Base-by-base conservation (phyloP, 2,329 filamentous ascomycete genomes). In the Decorospora gaudefroyi region DNA sequence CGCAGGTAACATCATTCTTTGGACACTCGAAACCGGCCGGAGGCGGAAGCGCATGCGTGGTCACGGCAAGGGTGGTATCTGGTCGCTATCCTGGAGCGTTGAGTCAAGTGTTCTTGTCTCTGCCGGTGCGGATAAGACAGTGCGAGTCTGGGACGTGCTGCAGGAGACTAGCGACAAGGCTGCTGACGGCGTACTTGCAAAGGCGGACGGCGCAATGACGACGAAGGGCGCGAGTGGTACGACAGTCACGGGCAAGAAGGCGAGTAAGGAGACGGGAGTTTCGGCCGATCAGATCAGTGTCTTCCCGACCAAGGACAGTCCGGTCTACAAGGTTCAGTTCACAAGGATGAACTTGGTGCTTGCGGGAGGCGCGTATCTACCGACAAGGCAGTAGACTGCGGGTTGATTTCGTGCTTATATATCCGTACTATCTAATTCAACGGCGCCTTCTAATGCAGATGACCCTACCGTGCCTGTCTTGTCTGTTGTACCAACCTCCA, bases 231-330 rank as follows among this genome's bases (percentile, higher is more conserved):
- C 75, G 13, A 70, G 69, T 4, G 71, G 73, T 11, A 73, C 70
- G 5, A 68, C 73, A 5, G 62, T 61, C 2, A 51, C 57, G 3
- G 64, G 74, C 21, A 74, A 70, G 78, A 95, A 95, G 75, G 89
- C 89, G 70, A 83, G 82, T 42, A 96, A 96, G 70, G 92, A 96
- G 61, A 88, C 90, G 3, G 88, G 89, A 61, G 87, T 96, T 30
- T 91, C 87, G 0, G 86, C 90, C 0, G 93, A 99, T 65, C 93
- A 97, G 72, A 95, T 99, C 72, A 90, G 84, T 53, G 91, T 89
- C 1, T 97, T 96, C 67, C 85, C 90, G 0, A 97, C 93, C 3
- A 99, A 99, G 80, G 96, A 95, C 74, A 92, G 87, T 11, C 91
- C 92, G 0, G 88, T 97, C 8, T 88, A 95, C 72, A 93, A 92